phyloP scores from a whole-genome alignment of 2,329 filamentous ascomycete species.

The Trichoderma endophyticum region DNA sequence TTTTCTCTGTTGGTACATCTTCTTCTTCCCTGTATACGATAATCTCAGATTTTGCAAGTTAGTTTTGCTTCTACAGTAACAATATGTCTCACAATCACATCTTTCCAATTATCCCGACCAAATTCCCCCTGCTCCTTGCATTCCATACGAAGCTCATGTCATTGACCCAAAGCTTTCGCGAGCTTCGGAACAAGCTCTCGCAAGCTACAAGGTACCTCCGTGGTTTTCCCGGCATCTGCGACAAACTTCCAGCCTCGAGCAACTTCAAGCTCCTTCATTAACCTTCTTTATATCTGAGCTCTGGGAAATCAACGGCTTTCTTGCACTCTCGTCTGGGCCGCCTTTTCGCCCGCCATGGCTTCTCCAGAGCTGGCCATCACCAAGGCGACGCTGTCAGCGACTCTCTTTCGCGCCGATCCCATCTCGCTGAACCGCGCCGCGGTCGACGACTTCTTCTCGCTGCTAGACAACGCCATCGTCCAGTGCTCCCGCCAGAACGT shows the following conservation, averaged over 20 bases:
- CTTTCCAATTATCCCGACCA: neutral
- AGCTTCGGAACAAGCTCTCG: neutral
- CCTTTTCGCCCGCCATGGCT: slow-evolving; percentile 49
- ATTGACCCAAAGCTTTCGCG: neutral
- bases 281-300: slow-evolving; percentile 8
- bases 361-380: slow-evolving; percentile 72
- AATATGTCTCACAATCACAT: neutral
- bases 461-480: slow-evolving; percentile 62
- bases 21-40: neutral
- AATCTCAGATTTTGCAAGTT: neutral
- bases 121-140: neutral
- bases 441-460: slow-evolving; percentile 65
- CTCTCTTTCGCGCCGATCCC: slow-evolving; percentile 73
- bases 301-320: neutral
- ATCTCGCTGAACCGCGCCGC: slow-evolving; percentile 63
- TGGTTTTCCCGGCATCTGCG: neutral
- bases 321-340: neutral
- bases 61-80: neutral
- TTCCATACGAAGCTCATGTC: neutral
- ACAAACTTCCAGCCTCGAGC: neutral
- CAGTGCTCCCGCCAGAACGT: slow-evolving; percentile 78
- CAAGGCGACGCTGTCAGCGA: slow-evolving; percentile 73
- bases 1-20: neutral
- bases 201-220: neutral
- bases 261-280: neutral